A percentile compares a stretch with the other conserved stretches of the same genome.
Conservation (phyloP, 2,329 filamentous ascomycete species). For the Sporothrix pallida region DNA sequence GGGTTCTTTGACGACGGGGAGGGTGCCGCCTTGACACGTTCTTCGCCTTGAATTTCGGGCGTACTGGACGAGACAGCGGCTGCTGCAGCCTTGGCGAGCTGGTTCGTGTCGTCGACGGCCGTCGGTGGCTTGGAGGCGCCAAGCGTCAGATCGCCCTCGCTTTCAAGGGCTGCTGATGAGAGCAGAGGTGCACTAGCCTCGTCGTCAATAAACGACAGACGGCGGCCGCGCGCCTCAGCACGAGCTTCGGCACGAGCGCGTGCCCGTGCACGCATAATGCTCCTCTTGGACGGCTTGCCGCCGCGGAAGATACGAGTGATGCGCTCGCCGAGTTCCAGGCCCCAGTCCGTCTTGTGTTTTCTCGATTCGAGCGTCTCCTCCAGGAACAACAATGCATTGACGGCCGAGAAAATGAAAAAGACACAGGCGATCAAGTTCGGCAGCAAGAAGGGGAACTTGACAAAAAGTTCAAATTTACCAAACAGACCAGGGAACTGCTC, state of each 20-base stretch:
- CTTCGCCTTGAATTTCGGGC: not conserved
- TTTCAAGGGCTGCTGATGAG: conserved; percentile 42
- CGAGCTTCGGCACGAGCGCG: conserved; percentile 38
- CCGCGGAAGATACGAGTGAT: conserved; percentile 52
- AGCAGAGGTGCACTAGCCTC: conserved; percentile 64
- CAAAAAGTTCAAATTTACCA: conserved; percentile 69
- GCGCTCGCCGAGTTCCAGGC: conserved; percentile 72
- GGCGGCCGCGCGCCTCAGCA: conserved; percentile 44
- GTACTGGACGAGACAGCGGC: not conserved
- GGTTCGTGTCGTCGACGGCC: conserved; percentile 34
- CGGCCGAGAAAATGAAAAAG: conserved; percentile 79
- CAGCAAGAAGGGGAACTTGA: conserved; percentile 78
- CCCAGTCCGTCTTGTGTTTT: conserved; percentile 73
- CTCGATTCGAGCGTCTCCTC: conserved; percentile 82
- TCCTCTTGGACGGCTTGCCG: conserved; percentile 29
- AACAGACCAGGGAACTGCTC: conserved; percentile 75
- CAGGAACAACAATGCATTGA: conserved; percentile 77
- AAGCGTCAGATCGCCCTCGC: conserved; percentile 39
- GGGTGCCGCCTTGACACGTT: not conserved
- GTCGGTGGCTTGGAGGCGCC: conserved; percentile 14
- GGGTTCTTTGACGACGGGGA: conserved; percentile 22
- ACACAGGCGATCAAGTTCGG: conserved; percentile 79
- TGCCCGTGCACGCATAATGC: not conserved
- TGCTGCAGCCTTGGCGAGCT: conserved; percentile 7
- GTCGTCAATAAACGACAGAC: conserved; percentile 59